Conservation (phyloP, 2,329 filamentous ascomycete genomes). For the Nemania abortiva region DNA sequence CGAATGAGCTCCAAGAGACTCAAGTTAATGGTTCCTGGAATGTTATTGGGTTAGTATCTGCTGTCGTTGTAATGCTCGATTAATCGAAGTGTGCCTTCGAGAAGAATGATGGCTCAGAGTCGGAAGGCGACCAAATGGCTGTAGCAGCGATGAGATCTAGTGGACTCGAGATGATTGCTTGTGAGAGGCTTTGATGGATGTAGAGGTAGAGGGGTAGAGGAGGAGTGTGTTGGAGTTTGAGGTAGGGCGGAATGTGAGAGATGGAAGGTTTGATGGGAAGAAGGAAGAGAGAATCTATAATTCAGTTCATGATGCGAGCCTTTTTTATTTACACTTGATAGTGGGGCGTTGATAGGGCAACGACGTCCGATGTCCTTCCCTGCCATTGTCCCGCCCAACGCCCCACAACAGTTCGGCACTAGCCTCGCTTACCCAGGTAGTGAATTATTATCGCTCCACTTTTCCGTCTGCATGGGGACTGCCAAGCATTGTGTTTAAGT, state of each 20-base stretch:
- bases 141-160: constrained; percentile 62
- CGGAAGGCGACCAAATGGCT: constrained; percentile 63
- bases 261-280: constrained; percentile 42
- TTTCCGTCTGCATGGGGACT: neutral
- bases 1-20: constrained; percentile 70
- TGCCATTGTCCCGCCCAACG: neutral
- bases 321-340: constrained; percentile 48
- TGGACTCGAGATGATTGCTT: constrained; percentile 55
- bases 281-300: constrained; percentile 41
- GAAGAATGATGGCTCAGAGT: constrained; percentile 58
- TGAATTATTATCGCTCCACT: neutral
- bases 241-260: constrained; percentile 18
- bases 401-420: neutral
- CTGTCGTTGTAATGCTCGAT: constrained; percentile 60
- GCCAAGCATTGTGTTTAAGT: neutral
- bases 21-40: constrained; percentile 70
- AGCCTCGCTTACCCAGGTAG: neutral
- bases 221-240: constrained; percentile 33
- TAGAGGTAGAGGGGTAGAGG: constrained; percentile 24
- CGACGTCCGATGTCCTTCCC: neutral
- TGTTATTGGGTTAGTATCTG: constrained; percentile 59
- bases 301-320: constrained; percentile 33
- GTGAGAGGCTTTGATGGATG: constrained; percentile 46
- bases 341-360: constrained; percentile 45
- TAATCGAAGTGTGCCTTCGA: constrained; percentile 59